Evolutionary conservation across 768 basidiomycete species (phyloP).

Genomic region (Lactarius hengduanensis): DNA sequence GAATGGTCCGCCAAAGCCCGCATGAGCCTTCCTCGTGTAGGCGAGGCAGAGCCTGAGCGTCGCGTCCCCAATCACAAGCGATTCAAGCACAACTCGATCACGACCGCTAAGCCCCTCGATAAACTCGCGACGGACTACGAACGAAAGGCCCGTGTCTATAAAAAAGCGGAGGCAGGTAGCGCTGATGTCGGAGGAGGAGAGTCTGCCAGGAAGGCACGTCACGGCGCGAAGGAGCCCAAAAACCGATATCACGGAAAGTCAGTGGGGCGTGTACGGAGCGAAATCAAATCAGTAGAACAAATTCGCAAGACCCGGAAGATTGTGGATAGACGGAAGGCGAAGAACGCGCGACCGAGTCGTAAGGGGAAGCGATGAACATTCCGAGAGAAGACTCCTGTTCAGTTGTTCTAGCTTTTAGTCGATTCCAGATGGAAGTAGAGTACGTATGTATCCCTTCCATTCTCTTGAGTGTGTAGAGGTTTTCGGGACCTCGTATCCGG

Average conservation of each 20-base stretch:
- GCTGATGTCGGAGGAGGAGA: constrained; percentile 33
- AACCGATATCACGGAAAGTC: constrained; percentile 60
- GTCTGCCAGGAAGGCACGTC: constrained; percentile 22
- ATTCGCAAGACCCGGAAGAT: constrained; percentile 74
- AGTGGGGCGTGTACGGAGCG: constrained; percentile 64
- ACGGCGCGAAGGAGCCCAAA: constrained; percentile 34
- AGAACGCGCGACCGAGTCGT: constrained; percentile 73
- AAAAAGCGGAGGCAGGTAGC: constrained; percentile 45
- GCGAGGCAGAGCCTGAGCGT: constrained; percentile 66
- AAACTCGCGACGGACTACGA: constrained; percentile 72
- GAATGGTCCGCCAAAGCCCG: constrained; percentile 88
- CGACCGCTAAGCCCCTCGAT: constrained; percentile 72
- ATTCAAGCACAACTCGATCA: constrained; percentile 71
- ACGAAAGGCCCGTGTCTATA: constrained; percentile 63
- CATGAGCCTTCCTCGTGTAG: constrained; percentile 72
- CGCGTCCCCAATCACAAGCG: constrained; percentile 40
- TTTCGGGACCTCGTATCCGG: neutral
- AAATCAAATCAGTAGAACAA: constrained; percentile 85
- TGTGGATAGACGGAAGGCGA: constrained; percentile 63
- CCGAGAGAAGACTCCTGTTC: neutral
- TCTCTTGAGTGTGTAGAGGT: neutral
- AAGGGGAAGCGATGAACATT: constrained; percentile 37
- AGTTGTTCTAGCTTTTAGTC: neutral
- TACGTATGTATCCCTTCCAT: neutral
- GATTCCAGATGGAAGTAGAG: neutral